Percentiles rank a stretch among this genome's conserved stretches.
These are phyloP conservation scores for Scytalidium lignicola DNA, from an alignment of 2,329 filamentous ascomycete genomes.

Conservation along the genomic window DNA sequence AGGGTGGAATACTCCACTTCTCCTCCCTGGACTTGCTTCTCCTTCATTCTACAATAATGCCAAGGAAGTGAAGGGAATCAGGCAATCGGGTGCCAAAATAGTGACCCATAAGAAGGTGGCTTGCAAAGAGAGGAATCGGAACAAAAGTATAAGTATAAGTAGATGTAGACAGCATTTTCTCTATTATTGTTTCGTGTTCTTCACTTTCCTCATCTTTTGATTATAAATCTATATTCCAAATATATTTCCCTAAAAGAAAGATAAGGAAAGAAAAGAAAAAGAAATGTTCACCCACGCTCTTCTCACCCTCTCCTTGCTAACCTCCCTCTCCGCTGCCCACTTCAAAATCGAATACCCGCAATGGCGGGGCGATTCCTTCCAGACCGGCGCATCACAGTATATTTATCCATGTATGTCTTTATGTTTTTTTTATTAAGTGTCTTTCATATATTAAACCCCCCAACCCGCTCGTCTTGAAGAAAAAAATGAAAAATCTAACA, in stretches of 20 bases:
- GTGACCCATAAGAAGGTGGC: neutral
- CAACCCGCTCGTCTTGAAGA: slow-evolving; percentile 1
- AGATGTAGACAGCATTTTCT: neutral
- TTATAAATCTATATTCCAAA: neutral
- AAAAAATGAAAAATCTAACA: no score
- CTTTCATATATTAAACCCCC: no score
- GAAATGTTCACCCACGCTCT: no score
- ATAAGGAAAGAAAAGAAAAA: no score
- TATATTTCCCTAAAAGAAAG: slow-evolving; percentile 1
- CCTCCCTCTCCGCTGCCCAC: slow-evolving; percentile 42
- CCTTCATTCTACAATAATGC: no score
- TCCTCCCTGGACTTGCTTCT: no score
- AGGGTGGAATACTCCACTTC: neutral
- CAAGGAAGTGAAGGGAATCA: neutral
- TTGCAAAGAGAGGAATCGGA: neutral
- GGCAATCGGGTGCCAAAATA: neutral
- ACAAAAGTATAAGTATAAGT: neutral
- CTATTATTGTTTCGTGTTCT: neutral
- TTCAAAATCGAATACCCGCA: slow-evolving; percentile 49
- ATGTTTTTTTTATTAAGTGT: no score
- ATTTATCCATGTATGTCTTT: slow-evolving; percentile 30
- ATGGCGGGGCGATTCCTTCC: slow-evolving; percentile 43
- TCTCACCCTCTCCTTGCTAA: slow-evolving; percentile 17
- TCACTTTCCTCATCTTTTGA: neutral
- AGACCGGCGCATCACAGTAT: slow-evolving; percentile 23